Base-by-base conservation (phyloP, 192 early-diverging fungal genomes). In the Kappamyces sp. region DNA sequence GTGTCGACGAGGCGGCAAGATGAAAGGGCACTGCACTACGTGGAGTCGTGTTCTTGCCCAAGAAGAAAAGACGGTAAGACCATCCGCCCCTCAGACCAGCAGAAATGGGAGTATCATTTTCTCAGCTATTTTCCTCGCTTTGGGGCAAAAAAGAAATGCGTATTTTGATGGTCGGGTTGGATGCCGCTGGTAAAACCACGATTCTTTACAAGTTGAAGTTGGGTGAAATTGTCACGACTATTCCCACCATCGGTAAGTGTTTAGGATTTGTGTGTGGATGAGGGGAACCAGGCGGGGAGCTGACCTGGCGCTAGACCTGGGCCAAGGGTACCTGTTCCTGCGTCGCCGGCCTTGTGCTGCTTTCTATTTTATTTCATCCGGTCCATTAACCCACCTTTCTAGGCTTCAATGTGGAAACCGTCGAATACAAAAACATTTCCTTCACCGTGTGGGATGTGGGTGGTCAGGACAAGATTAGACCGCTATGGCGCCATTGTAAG, bases 401-500 rank as follows among this genome's bases (percentile, higher is more conserved):
- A 81, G 94, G 94, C 49, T 96, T 98, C 80, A 98, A 98, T 70
- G 93, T 96, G 62, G 95, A 98, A 78, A 93, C 90, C 45, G 92
- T 96, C 63, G 86, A 90, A 71, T 95, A 96, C 85, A 95, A 94
- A 81, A 95, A 93, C 85, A 91, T 94, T 77, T 90, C 81, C 69
- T 98, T 96, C 77, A 94, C 88, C 42, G 90, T 96, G 64, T 96
- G 93, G 93, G 95, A 98, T 75, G 92, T 98, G 60, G 95, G 95
- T 65, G 95, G 95, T 75, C 91, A 95, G 78, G 92, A 95, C 79
- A 93, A 93, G 80, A 98, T 98, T 62, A 83, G 95, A 69, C 92
- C 92, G 34, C 79, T 96, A 70, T 98, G 94, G 94, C 82, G 93
- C 70, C 93, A 96, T 75, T 98, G 87, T 91, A 83, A 77, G 63